Conservation (phyloP, 805 yeast genomes). For the Kluyveromyces starmeri region DNA sequence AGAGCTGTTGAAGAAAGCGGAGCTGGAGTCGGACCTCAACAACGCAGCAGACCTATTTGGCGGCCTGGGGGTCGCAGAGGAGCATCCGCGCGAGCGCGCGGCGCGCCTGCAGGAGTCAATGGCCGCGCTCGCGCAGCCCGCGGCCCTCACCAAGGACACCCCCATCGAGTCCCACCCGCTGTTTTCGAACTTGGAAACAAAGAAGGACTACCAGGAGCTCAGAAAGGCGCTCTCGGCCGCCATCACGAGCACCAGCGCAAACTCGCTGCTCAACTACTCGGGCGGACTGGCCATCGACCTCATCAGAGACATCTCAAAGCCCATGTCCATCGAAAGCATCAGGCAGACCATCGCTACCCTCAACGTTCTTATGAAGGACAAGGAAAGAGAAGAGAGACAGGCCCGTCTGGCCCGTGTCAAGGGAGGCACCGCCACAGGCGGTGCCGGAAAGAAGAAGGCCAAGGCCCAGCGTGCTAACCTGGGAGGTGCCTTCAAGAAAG, state of each 20-base stretch:
- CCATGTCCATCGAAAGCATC: slow-evolving; percentile 71
- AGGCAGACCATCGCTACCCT: slow-evolving; percentile 81
- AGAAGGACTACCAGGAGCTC: slow-evolving; percentile 69
- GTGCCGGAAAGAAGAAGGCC: slow-evolving; percentile 94
- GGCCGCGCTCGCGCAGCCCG: slow-evolving; percentile 18
- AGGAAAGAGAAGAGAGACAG: slow-evolving; percentile 83
- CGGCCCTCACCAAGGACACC: slow-evolving; percentile 34
- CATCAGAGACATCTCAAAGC: slow-evolving; percentile 74
- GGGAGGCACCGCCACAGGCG: slow-evolving; percentile 83
- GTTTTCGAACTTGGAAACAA: slow-evolving; percentile 64
- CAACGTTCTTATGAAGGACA: slow-evolving; percentile 72
- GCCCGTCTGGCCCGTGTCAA: slow-evolving; percentile 66
- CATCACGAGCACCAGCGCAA: slow-evolving; percentile 50
- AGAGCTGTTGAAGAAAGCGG: slow-evolving; percentile 70
- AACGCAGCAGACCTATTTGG: slow-evolving; percentile 91
- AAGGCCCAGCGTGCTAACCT: slow-evolving; percentile 66
- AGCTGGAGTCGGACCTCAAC: slow-evolving; percentile 76
- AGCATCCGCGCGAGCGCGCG: slow-evolving; percentile 37
- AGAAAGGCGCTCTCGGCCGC: slow-evolving; percentile 62
- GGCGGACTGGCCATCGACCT: slow-evolving; percentile 75
- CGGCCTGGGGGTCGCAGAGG: slow-evolving; percentile 47
- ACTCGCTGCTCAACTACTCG: slow-evolving; percentile 58
- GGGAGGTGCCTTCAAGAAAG: slow-evolving; percentile 56
- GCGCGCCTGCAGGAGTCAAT: slow-evolving; percentile 30
- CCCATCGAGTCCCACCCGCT: slow-evolving; percentile 72